Conservation (phyloP, 2,329 filamentous ascomycete genomes). For the Xenosphaeropsis pyriputrescens region DNA sequence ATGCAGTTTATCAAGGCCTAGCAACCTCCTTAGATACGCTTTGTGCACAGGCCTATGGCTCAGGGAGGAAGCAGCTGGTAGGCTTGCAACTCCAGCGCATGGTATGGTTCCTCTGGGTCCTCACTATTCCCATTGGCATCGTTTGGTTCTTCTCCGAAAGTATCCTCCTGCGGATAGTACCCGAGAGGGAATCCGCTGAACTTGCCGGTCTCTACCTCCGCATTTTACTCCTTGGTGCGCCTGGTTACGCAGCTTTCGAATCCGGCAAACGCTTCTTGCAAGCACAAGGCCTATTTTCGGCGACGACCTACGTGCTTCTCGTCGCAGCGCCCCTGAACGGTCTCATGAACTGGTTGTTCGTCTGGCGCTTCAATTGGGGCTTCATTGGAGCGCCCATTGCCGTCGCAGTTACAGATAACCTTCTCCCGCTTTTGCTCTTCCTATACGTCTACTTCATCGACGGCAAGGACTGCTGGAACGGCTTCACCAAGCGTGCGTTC, state of each 20-base stretch:
- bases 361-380: conserved; percentile 54
- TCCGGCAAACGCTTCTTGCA: conserved; percentile 68
- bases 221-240: conserved; percentile 54
- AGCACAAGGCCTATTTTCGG: conserved; percentile 69
- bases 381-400: conserved; percentile 73
- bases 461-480: conserved; percentile 68
- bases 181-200: conserved; percentile 53
- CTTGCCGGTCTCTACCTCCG: conserved; percentile 63
- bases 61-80: conserved; percentile 77
- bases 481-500: conserved; percentile 55
- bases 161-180: conserved; percentile 53
- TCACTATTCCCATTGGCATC: conserved; percentile 57
- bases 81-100: conserved; percentile 73
- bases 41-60: conserved; percentile 87
- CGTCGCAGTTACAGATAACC: conserved; percentile 58
- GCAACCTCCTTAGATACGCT: conserved; percentile 85
- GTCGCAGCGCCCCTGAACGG: conserved; percentile 65
- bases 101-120: conserved; percentile 59
- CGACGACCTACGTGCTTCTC: conserved; percentile 63
- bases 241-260: conserved; percentile 65
- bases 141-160: conserved; percentile 56
- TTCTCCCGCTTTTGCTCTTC: conserved; percentile 59
- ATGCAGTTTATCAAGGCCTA: conserved; percentile 69
- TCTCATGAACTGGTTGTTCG: conserved; percentile 65
- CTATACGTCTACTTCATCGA: conserved; percentile 59